A percentile compares a stretch with the other conserved stretches of the same genome.
These are phyloP conservation scores for Fusarium albosuccineum DNA, from an alignment of 2,329 filamentous ascomycete genomes.

Conservation along the genomic window DNA sequence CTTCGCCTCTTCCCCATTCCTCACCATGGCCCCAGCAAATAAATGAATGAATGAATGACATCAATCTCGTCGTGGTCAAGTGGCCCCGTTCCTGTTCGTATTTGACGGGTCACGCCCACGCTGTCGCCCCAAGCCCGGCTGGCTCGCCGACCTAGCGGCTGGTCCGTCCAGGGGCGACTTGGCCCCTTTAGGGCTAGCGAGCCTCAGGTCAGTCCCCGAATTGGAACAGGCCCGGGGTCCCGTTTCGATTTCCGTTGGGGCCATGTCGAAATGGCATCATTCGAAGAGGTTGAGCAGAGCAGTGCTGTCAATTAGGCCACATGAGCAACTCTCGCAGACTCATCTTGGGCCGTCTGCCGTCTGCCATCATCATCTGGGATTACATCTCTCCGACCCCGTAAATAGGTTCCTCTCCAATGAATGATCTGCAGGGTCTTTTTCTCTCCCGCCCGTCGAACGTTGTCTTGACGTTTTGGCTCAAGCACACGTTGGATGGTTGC, in stretches of 20 bases:
- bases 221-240: constrained; percentile 16
- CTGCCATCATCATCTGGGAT: background rate
- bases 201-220: constrained; percentile 30
- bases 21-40: background rate
- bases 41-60: constrained; percentile 30
- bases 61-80: constrained; percentile 26
- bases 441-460: constrained; percentile 7
- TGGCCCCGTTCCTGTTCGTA: constrained; percentile 11
- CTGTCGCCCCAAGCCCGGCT: background rate
- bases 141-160: constrained; percentile 18
- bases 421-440: background rate
- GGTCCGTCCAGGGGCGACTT: background rate
- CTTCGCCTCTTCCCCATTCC: background rate
- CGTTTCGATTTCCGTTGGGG: constrained; percentile 33
- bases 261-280: constrained; percentile 13
- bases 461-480: background rate
- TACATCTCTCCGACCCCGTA: background rate
- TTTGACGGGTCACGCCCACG: constrained; percentile 27
- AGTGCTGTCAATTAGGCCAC: no score
- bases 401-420: background rate
- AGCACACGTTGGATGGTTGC: constrained; percentile 31
- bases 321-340: no score
- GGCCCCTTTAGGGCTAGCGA: constrained; percentile 10
- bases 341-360: no score
- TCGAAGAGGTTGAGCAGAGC: background rate